Evolutionary conservation across 2,329 filamentous ascomycete genomes (phyloP).

Genomic region (Botrytis byssoidea): DNA sequence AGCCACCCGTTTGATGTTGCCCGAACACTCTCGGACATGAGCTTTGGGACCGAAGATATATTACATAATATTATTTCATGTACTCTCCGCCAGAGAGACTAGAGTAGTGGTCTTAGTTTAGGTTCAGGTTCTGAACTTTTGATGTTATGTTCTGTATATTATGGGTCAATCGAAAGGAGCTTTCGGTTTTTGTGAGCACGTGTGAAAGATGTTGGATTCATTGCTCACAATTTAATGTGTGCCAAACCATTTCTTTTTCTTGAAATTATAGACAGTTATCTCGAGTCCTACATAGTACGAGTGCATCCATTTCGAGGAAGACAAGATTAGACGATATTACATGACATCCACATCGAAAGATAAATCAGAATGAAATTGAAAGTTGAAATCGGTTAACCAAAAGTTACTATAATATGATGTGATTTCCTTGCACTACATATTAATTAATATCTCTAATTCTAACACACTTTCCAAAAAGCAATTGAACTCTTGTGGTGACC

Average conservation of each 20-base stretch:
- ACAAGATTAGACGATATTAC: background rate
- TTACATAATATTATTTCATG: background rate
- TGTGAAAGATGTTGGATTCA: background rate
- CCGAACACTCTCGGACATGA: background rate
- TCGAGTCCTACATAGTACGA: background rate
- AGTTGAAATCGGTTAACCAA: background rate
- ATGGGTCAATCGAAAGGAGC: background rate
- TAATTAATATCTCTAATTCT: background rate
- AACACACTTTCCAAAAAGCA: constrained; percentile 6
- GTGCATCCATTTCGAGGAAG: background rate
- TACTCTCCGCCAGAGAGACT: background rate
- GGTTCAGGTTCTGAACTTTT: background rate
- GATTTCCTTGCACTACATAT: background rate
- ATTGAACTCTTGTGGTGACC: background rate
- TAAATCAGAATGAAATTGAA: background rate
- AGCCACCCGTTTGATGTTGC: background rate
- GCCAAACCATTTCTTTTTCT: background rate
- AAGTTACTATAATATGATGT: background rate
- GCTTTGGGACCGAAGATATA: background rate
- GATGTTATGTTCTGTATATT: background rate
- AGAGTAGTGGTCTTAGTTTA: background rate
- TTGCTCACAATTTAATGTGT: background rate
- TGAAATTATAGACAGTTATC: background rate
- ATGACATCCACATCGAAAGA: background rate
- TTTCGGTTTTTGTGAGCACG: background rate